Conservation (phyloP, 495 filamentous ascomycete species). For the Poronia punctata region DNA sequence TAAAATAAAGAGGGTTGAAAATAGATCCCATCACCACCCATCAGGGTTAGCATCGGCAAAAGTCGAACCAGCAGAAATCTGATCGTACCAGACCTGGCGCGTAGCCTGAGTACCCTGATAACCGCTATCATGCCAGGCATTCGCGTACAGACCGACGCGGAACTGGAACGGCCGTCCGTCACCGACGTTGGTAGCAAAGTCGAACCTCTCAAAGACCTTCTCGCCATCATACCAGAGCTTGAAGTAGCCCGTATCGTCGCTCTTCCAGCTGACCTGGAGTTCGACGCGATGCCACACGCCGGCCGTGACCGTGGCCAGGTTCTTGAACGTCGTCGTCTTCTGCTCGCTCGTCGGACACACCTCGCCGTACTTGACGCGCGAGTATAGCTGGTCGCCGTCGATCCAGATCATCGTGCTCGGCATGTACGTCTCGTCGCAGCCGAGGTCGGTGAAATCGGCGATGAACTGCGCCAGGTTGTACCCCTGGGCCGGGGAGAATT, state of each 20-base stretch:
- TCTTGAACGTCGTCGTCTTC: conserved; percentile 23
- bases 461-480: conserved; percentile 54
- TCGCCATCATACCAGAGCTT: conserved; percentile 46
- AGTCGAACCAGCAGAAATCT: conserved; percentile 42
- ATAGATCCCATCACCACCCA: conserved; percentile 12
- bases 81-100: conserved; percentile 47
- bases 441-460: conserved; percentile 41
- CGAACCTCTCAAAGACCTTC: conserved; percentile 38
- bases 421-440: conserved; percentile 45
- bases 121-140: conserved; percentile 47
- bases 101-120: conserved; percentile 42
- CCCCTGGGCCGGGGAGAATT: conserved; percentile 39
- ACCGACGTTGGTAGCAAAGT: conserved; percentile 40
- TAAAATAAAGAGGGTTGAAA: too few relatives aligned
- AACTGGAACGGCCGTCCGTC: conserved; percentile 45
- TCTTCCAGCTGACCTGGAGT: conserved; percentile 44
- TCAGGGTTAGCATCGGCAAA: conserved; percentile 41
- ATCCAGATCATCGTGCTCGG: conserved; percentile 49
- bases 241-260: conserved; percentile 39
- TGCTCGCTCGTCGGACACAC: conserved; percentile 29
- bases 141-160: conserved; percentile 49
- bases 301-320: conserved; percentile 33
- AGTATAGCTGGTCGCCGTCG: conserved; percentile 37
- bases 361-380: conserved; percentile 41
- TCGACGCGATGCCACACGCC: conserved; percentile 46